Evolutionary conservation across 1,284 basidiomycete genomes (phyloP).

Genomic region (Fistulina hepatica): DNA sequence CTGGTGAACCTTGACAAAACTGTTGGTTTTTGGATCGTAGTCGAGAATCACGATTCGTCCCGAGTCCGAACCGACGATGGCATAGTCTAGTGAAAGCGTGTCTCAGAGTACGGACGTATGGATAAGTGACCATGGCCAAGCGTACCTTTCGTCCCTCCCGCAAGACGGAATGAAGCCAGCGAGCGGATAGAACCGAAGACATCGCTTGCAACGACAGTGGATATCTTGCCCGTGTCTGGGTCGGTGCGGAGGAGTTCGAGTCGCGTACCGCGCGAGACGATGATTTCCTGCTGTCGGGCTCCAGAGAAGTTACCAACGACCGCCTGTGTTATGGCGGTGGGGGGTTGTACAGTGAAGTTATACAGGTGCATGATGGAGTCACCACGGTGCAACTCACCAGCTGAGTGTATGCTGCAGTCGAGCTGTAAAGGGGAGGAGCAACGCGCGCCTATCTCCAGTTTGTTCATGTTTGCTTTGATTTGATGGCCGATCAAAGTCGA

Average conservation of each 20-base stretch:
- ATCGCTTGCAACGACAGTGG: slow-evolving; percentile 67
- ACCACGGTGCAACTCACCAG: too few relatives aligned
- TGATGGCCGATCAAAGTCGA: too few relatives aligned
- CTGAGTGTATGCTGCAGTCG: too few relatives aligned
- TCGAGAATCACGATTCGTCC: slow-evolving; percentile 87
- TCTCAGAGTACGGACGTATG: slow-evolving; percentile 28
- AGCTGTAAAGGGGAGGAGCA: too few relatives aligned
- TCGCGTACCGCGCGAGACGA: slow-evolving; percentile 77
- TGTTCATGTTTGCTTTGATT: too few relatives aligned
- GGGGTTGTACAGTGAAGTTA: slow-evolving; percentile 83
- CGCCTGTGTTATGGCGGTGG: slow-evolving; percentile 71
- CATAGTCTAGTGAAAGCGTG: slow-evolving; percentile 74
- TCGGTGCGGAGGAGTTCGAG: slow-evolving; percentile 86
- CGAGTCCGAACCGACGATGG: slow-evolving; percentile 89
- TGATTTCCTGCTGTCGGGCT: slow-evolving; percentile 84
- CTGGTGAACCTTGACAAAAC: slow-evolving; percentile 83
- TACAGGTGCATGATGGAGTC: slow-evolving; percentile 92
- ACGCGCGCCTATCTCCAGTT: too few relatives aligned
- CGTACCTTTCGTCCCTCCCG: slow-evolving; percentile 91
- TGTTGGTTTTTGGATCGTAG: slow-evolving; percentile 74
- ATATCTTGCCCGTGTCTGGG: slow-evolving; percentile 73
- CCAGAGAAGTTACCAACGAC: slow-evolving; percentile 91
- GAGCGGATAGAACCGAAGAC: slow-evolving; percentile 86
- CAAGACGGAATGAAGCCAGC: slow-evolving; percentile 81
- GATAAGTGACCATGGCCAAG: slow-evolving; percentile 40